Evolutionary conservation across 2,329 filamentous ascomycete species (phyloP).

Genomic region (Aspergillus ochraceoroseus): DNA sequence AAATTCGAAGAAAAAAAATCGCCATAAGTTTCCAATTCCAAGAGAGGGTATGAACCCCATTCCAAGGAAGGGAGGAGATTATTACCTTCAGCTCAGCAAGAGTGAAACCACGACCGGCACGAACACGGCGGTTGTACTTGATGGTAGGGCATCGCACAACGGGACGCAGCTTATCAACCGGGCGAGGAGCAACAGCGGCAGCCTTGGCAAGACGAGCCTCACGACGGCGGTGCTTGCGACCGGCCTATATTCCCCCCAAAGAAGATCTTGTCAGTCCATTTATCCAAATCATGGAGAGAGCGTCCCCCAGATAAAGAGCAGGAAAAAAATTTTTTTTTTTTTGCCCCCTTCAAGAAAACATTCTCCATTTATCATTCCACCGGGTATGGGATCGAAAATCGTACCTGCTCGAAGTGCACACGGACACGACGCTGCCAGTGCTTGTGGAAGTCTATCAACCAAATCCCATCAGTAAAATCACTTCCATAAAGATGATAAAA

Average conservation of each 20-base stretch:
- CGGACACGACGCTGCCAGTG: slow-evolving; percentile 99
- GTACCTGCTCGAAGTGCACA: slow-evolving; percentile 99
- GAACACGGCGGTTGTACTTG: slow-evolving; percentile 98
- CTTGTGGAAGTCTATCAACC: slow-evolving; percentile 86
- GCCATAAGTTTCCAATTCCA: slow-evolving; percentile 2
- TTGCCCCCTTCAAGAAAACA: slow-evolving; percentile 5
- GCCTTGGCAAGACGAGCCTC: slow-evolving; percentile 91
- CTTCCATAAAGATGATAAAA: slow-evolving; percentile 13
- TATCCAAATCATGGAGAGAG: slow-evolving; percentile 9
- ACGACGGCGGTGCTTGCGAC: slow-evolving; percentile 90
- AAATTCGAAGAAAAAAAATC: slow-evolving; percentile 20
- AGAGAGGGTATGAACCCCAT: too few species aligned
- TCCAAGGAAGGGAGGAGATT: too few species aligned
- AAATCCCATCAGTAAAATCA: slow-evolving; percentile 27
- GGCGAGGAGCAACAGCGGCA: slow-evolving; percentile 88
- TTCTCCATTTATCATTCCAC: slow-evolving; percentile 20
- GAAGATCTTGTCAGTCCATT: slow-evolving; percentile 38
- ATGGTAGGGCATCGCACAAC: slow-evolving; percentile 95
- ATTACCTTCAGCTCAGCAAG: slow-evolving; percentile 95
- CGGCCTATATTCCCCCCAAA: slow-evolving; percentile 61
- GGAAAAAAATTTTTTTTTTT: slow-evolving; percentile 17
- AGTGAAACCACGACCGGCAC: slow-evolving; percentile 95
- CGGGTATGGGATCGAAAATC: slow-evolving; percentile 35
- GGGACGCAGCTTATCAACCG: slow-evolving; percentile 93
- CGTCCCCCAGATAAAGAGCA: slow-evolving; percentile 3